Base-by-base conservation (phyloP, 768 basidiomycete species). In the Pleurotus ostreatus region DNA sequence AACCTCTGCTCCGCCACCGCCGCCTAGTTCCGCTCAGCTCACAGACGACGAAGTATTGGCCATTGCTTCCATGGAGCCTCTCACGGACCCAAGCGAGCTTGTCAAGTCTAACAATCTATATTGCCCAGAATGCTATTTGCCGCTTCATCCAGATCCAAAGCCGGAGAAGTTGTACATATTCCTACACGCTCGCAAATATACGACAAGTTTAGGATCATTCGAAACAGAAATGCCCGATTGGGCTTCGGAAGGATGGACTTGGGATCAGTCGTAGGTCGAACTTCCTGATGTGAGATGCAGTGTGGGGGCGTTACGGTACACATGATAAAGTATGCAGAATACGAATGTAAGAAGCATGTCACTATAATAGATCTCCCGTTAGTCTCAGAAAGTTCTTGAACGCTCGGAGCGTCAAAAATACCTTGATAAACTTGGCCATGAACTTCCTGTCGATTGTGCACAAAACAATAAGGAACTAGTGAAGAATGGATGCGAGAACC, bases 131-230 rank as follows among this genome's bases (percentile, higher is more conserved):
- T 99, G 96, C 68, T 98, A 90, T 69, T 76, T 97, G 46, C 97
- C 97, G 13, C 72, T 98, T 22, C 86, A 94, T 56, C 92, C 94
- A 9, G 97, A 99, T 70, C 97, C 96, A 1, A 84, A 83, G 64
- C 94, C 95, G 2, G 92, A 94, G 68, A 85, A 85, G 59, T 75
- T 98, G 56, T 98, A 93, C 71, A 98, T 99, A 61, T 99, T 95
- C 72, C 72, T 99, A 65, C 97, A 99, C 65, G 95, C 97, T 23
- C 70, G 90, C 65, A 81, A 81, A 62, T 98, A 94, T 70, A 89
- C 86, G 48, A 88, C 88, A 11, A 85, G 83, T 59, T 74, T 94
- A 44, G 93, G 93, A n/a, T 72, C 79, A 23, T 96, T 90, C 62
- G 84, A 89, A 71, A 92, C 91, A 44, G 86, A 84, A 58, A 84